Percentiles rank a stretch among this genome's conserved stretches.
Evolutionary conservation across 2,329 filamentous ascomycete genomes (phyloP).

Genomic region (Cordyceps tenuipes): DNA sequence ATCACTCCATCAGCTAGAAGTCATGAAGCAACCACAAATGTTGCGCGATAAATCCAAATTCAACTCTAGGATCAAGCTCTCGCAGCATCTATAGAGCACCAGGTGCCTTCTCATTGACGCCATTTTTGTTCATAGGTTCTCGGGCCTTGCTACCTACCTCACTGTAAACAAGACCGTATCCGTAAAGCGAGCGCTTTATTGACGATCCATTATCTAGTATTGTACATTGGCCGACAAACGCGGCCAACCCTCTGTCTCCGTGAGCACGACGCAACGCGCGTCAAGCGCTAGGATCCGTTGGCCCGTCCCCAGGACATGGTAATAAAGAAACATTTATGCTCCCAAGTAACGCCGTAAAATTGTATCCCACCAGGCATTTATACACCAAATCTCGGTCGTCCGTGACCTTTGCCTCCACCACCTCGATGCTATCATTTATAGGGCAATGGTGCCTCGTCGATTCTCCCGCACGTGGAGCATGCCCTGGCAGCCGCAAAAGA

Average conservation of each 20-base stretch:
- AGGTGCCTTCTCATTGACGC: background rate
- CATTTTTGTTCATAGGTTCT: background rate
- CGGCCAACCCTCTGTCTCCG: background rate
- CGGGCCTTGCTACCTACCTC: background rate
- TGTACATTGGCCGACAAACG: background rate
- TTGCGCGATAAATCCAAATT: background rate
- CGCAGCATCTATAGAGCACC: background rate
- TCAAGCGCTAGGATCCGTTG: background rate
- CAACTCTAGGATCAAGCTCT: background rate
- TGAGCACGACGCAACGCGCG: background rate
- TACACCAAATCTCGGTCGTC: background rate
- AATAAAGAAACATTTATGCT: constrained; percentile 1
- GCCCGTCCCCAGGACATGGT: background rate
- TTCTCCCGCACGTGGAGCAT: constrained; percentile 77
- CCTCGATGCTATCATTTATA: constrained; percentile 38
- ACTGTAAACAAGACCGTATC: background rate
- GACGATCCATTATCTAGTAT: background rate
- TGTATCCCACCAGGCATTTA: background rate
- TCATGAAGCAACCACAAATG: constrained; percentile 1
- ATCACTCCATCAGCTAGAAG: background rate
- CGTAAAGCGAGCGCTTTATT: background rate
- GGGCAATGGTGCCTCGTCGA: constrained; percentile 73
- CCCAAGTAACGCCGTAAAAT: constrained; percentile 5
- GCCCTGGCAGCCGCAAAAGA: constrained; percentile 88
- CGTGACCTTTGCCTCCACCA: background rate